Evolutionary conservation across 306 rosid genomes (phyloP), one percentile per base, ranked within the genome.

Genomic region (Arachis hypogaea): DNA sequence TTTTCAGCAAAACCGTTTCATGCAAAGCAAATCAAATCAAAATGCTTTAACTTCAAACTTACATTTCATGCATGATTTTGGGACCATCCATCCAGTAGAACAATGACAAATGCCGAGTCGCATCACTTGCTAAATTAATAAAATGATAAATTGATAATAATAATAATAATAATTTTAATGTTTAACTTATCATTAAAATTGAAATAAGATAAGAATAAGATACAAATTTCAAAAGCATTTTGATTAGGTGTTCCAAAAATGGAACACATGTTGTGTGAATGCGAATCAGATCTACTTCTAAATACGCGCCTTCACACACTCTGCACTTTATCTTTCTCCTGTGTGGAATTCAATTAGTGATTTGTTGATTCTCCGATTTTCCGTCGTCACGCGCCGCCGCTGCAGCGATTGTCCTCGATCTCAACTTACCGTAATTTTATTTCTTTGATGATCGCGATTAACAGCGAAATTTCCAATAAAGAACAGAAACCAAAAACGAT

Each of bases 331-430:
- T 44, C 3, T 36, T 28, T n/a, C 46, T 38, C 63, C 10, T 7
- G 58, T 11, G 36, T 59, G 44, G 64, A 33, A 57, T 44, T 8
- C 46, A 43, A 43, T 43, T 9, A 5, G 51, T 9, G 58, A 77
- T 69, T 64, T 1, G n/a, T 4, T 4, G 9, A 64, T 47, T 72
- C 78, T 57, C 75, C 76, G 9, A 61, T 79, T 74, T 74, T 7
- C 66, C 56, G 12, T 52, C 65, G 50, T 59, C 52, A 22, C 57
- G 59, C 72, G 76, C 67, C 18, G 68, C 49, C 67, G 59, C 49
- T 58, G 59, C 5, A 47, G 47, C 36, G 7, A 18, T 50, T 9
- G 29, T 59, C 36, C 36, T 74, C 36, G 38, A 73, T 43, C 66
- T 44, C 11, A 7, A 30, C 64, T n/a, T 78, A 8, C 54, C 16